A percentile compares a stretch with the other conserved stretches of the same genome.
Evolutionary conservation across 2,329 filamentous ascomycete genomes (phyloP).

Genomic region (Ascochyta viciae-villosae): DNA sequence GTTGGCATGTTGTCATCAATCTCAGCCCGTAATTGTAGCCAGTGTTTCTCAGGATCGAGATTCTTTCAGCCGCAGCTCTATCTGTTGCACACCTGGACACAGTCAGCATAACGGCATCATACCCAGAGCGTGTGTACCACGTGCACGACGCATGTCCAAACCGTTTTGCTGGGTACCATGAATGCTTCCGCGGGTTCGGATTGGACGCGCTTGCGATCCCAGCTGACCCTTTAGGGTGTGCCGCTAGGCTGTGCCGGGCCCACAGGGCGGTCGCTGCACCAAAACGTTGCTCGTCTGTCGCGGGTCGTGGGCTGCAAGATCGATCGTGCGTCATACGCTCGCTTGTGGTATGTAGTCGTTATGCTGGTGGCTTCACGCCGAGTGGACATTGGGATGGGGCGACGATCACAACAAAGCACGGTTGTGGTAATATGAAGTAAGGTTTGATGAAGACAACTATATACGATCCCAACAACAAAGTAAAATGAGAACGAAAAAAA

Average conservation of each 20-base stretch:
- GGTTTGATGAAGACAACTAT: slow-evolving; percentile 3
- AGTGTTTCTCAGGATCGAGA: slow-evolving; percentile 2
- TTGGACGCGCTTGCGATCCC: slow-evolving; percentile 14
- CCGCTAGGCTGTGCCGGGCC: slow-evolving; percentile 11
- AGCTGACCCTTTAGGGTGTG: slow-evolving; percentile 8
- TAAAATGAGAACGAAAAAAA: not conserved
- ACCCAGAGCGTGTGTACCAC: slow-evolving; percentile 5
- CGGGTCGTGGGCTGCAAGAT: slow-evolving; percentile 8
- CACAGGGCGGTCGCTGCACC: slow-evolving; percentile 9
- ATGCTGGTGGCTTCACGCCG: not conserved
- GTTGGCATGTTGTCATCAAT: not conserved
- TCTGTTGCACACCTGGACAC: not conserved
- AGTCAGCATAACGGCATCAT: slow-evolving; percentile 8
- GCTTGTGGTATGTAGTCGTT: not conserved
- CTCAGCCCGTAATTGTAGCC: not conserved
- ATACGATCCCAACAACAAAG: not conserved
- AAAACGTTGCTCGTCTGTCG: slow-evolving; percentile 15
- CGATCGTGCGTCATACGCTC: slow-evolving; percentile 9
- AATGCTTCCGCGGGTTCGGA: slow-evolving; percentile 6
- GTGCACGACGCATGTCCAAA: slow-evolving; percentile 1
- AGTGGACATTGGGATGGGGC: not conserved
- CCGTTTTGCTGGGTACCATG: slow-evolving; percentile 4
- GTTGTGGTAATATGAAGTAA: not conserved
- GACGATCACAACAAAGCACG: not conserved
- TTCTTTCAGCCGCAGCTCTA: slow-evolving; percentile 13